Conservation (phyloP, 2,329 filamentous ascomycete genomes). For the Tolypocladium tundrense region DNA sequence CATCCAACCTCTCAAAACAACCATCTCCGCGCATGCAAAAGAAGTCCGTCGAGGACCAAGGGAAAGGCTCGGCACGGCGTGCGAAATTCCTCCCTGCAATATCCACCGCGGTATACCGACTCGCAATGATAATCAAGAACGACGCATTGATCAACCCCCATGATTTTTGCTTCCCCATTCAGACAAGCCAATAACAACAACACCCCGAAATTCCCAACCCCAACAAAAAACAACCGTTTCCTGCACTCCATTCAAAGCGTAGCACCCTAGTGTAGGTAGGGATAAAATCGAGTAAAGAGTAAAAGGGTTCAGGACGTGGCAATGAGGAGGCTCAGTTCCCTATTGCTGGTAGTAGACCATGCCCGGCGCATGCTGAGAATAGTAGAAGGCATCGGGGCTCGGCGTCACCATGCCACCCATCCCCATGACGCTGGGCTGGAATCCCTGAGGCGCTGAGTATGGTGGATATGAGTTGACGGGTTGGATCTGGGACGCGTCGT, state of each 20-base stretch:
- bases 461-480: constrained; percentile 37
- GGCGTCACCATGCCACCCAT: constrained; percentile 76
- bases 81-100: not conserved
- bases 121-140: not conserved
- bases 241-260: not conserved
- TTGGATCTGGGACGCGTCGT: constrained; percentile 65
- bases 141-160: not conserved
- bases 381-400: constrained; percentile 61
- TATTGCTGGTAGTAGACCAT: constrained; percentile 55
- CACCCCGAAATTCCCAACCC: not conserved
- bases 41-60: not conserved
- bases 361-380: constrained; percentile 43
- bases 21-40: not conserved
- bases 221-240: not conserved
- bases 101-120: not conserved
- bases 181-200: not conserved
- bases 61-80: not conserved
- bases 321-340: constrained; percentile 15
- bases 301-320: constrained; percentile 11
- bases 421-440: constrained; percentile 48
- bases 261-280: constrained; percentile 7
- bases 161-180: not conserved
- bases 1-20: not conserved
- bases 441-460: constrained; percentile 41
- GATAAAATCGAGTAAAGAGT: constrained; percentile 22